Percentiles rank a stretch among this genome's conserved stretches.
phyloP scores from a whole-genome alignment of 2,329 filamentous ascomycete species.

The Pseudogymnoascus sp. region DNA sequence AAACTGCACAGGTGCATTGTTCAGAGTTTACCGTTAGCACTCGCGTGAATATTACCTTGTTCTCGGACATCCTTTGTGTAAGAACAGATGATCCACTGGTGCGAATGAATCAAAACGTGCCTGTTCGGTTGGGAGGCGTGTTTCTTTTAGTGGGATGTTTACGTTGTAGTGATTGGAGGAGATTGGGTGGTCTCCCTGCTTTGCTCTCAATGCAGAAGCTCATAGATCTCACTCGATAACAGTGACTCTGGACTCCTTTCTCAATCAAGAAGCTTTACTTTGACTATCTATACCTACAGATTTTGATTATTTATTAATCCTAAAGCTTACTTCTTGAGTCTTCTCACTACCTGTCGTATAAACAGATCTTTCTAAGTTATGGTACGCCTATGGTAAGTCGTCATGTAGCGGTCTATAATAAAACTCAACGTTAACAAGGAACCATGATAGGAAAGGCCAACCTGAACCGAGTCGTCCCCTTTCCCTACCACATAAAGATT shows the following conservation, averaged over 20 bases:
- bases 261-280: not conserved
- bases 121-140: not conserved
- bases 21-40: not conserved
- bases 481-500: not conserved
- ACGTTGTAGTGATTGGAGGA: not conserved
- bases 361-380: too few species aligned
- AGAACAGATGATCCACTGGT: too few species aligned
- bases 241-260: not conserved
- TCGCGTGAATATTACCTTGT: not conserved
- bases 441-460: too few species aligned
- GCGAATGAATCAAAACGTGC: too few species aligned
- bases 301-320: not conserved
- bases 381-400: too few species aligned
- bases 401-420: too few species aligned
- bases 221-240: too few species aligned
- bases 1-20: not conserved
- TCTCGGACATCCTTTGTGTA: not conserved
- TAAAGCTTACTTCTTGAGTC: not conserved
- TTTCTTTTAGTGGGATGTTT: not conserved
- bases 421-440: not conserved
- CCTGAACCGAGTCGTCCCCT: too few species aligned
- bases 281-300: not conserved
- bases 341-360: not conserved
- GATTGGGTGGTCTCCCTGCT: not conserved
- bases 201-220: not conserved